Evolutionary conservation across 2,329 filamentous ascomycete genomes (phyloP), one percentile per base, ranked within the genome.

Genomic region (Diplodia seriata): DNA sequence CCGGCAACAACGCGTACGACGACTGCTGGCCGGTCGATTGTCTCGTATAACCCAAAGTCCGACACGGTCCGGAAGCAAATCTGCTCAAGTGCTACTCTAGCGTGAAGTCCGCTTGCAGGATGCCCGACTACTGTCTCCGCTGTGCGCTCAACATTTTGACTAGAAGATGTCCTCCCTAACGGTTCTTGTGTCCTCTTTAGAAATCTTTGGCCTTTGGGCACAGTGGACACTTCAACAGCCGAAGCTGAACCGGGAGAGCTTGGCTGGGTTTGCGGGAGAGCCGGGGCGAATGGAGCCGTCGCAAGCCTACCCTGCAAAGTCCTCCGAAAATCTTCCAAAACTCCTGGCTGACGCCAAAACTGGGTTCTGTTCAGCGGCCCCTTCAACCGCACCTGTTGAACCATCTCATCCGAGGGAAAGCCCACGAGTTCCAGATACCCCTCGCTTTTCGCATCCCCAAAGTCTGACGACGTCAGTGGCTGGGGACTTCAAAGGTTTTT

Each of bases 301-400:
- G 33, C 70, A 66, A 82, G 69, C 26, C 69, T 72, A 23, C 75
- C 72, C 47, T 74, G 73, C 64, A 82, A 67, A 54, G 75, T 71
- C 4, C 72, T 69, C 61, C 79, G 76, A 68, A 84, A 68, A 69
- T 83, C 81, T 29, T 74, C 71, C 9, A 83, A 71, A 1, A 82
- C 78, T n/a, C 73, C 75, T 8, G 76, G 76, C 20, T 80, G 76
- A 47, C 76, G 75, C 81, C 81, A 83, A 68, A 83, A 84, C 66
- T 80, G 79, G 8, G 79, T 74, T 1, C 72, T 73, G 59, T 83
- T 78, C 61, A 81, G 77, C 36, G 77, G 72, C 5, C 80, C 80
- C 23, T 76, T 72, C 0, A 84, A 73, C 4, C 76, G 72, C 31
- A 84, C 73, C 20, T 82, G 72, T 47, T 78, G 74, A 3, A 81